Evolutionary conservation across 164 flowering plant species (phyloP), one percentile per base, ranked within the genome.

Genomic region (Nymphaea thermarum): DNA sequence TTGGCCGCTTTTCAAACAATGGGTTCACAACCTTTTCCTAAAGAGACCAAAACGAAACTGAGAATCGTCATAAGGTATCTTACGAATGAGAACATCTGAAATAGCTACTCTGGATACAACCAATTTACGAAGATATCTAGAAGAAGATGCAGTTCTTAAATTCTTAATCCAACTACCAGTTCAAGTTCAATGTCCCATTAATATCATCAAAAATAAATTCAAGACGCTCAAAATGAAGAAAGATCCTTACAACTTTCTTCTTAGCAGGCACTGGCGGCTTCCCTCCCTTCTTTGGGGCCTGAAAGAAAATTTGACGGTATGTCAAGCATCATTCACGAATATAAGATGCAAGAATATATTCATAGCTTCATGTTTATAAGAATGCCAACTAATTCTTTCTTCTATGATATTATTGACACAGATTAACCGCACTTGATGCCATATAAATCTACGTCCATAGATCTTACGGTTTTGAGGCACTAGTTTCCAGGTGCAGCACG

Each of bases 1-100:
- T 84, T 3, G 90, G 79, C 3, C 87, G 79, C 81, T 86, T 87
- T 80, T 87, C 93, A 70, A 82, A 86, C 65, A 86, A 70, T 0
- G 93, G 90, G 66, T 87, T 88, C 63, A 75, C 80, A 42, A 72
- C 82, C 70, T 83, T 83, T 57, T 81, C 83, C 78, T 78, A 71
- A 65, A 68, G 41, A 63, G 2, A 68, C 10, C 4, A 63, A 59
- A 44, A 44, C 15, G 41, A n/a, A 8, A 15, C 17, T 43, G 12
- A 43, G 53, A 43, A 42, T 6, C n/a, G 18, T 3, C 36, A 25
- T 25, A 25, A 25, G 36, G 36, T 1, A 25, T 25, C 36, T 25
- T 7, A 47, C 12, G 6, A 17, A 17, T 63, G 6, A 12, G 65
- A 14, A 61, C n/a, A 61, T 61, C 42, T n/a, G n/a, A 61, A 36